Conservation (phyloP, 2,329 filamentous ascomycete species). For the Pseudogymnoascus sp. region DNA sequence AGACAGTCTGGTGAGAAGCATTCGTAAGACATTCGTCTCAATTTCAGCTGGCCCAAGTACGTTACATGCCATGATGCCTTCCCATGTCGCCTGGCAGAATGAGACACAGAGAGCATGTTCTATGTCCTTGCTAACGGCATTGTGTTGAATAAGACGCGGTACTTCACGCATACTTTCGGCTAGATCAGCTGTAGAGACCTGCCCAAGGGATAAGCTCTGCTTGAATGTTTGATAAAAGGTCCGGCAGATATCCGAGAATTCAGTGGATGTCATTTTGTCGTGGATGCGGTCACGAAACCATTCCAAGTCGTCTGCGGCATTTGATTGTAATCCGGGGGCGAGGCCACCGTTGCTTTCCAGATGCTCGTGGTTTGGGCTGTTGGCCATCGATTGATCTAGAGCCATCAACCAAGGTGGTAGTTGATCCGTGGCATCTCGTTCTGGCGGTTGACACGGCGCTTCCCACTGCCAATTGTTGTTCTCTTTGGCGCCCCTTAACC, state of each 20-base stretch:
- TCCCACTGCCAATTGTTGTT: conserved; percentile 26
- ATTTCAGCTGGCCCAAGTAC: conserved; percentile 18
- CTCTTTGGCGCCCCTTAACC: conserved; percentile 19
- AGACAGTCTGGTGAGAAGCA: conserved; percentile 14
- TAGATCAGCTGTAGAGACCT: conserved; percentile 16
- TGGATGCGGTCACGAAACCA: background rate
- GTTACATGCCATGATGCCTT: conserved; percentile 19
- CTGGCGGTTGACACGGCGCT: conserved; percentile 17
- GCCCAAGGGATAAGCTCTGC: conserved; percentile 19
- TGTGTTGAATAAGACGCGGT: conserved; percentile 9
- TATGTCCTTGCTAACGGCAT: background rate
- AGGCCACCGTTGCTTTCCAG: background rate
- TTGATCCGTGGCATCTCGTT: background rate
- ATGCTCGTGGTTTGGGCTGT: background rate
- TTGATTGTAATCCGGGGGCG: background rate
- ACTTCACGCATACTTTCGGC: conserved; percentile 10
- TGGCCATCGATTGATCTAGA: background rate
- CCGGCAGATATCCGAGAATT: conserved; percentile 11
- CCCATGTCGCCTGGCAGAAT: conserved; percentile 22
- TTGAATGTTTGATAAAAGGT: conserved; percentile 18
- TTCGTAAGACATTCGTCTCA: conserved; percentile 11
- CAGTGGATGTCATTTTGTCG: background rate
- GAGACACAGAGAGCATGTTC: conserved; percentile 9
- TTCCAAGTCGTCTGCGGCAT: background rate
- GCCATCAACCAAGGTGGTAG: conserved; percentile 20